Base-by-base conservation (phyloP, 2,329 filamentous ascomycete genomes). In the Aspergillus calidoustus region DNA sequence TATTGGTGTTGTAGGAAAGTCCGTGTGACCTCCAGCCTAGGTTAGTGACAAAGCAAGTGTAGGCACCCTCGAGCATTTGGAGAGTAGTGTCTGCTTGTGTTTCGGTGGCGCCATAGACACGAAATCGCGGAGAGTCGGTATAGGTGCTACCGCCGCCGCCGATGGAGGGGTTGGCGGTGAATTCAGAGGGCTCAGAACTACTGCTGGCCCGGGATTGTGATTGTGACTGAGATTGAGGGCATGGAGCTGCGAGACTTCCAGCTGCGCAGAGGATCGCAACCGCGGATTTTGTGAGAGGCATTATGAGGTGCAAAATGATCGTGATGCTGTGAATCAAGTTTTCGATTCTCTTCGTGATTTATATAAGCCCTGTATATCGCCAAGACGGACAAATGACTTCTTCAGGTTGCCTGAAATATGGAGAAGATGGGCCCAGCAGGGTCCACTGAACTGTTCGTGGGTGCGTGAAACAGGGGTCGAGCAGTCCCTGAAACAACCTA, bases 111-210 rank as follows among this genome's bases (percentile, higher is more conserved):
- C 43, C 34, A n/a, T 63, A 63, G 44, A 63, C 23, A 7, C 57
- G 61, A n/a, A 63, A 63, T n/a, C 56, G 61, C 3, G 59, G 30
- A 3, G 61, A 63, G 41, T 63, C 61, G 30, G 51, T 48, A 58
- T 52, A 63, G 50, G 22, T 61, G 11, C 11, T 28, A 13, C 61
- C 57, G 2, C 61, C 61, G 23, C 28, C 53, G 25, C 61, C 61
- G 31, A 63, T 38, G 46, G 55, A n/a, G 19, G 58, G 58, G 44
- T 63, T 63, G 0, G 61, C 61, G 4, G 58, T 63, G 50, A 63
- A 63, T 25, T 44, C 41, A 9, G 41, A 19, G 28, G 57, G 57
- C 9, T 59, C 57, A 43, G 11, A 50, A 6, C 25, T 23, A 38
- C n/a, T 54, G 38, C 19, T 17, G 6, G 47, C 22, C 23, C 11